Conservation (phyloP, 1,284 basidiomycete genomes). For the Pholiota adiposa region DNA sequence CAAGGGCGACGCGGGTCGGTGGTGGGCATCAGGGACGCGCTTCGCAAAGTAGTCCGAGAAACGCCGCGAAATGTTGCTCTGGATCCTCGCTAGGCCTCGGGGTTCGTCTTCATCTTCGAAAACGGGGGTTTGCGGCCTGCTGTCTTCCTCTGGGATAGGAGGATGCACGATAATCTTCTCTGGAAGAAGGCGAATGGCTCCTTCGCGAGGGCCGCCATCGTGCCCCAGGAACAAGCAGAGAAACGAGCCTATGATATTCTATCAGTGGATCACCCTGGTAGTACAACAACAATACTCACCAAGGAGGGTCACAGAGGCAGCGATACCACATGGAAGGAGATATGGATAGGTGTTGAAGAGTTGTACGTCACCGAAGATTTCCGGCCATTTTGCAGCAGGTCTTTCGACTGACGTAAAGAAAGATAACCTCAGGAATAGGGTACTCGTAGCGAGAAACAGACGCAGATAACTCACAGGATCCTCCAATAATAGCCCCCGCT, state of each 20-base stretch:
- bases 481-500: constrained; percentile 85
- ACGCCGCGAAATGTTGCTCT: constrained; percentile 51
- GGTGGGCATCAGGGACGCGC: constrained; percentile 47
- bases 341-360: constrained; percentile 89
- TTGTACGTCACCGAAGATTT: constrained; percentile 64
- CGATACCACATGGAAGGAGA: constrained; percentile 87
- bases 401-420: constrained; percentile 66
- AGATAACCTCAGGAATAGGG: constrained; percentile 16
- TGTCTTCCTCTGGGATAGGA: constrained; percentile 66
- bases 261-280: background rate
- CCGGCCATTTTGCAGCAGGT: constrained; percentile 86
- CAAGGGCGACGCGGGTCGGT: constrained; percentile 27
- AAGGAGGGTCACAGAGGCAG: constrained; percentile 72
- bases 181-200: constrained; percentile 77
- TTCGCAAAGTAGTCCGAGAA: constrained; percentile 61
- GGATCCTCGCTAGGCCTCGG: constrained; percentile 42
- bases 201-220: constrained; percentile 88
- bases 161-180: constrained; percentile 64
- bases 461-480: constrained; percentile 63
- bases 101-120: constrained; percentile 46
- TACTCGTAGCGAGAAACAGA: constrained; percentile 3
- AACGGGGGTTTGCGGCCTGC: constrained; percentile 45
- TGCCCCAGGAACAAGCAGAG: constrained; percentile 88
- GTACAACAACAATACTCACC: constrained; percentile 46
- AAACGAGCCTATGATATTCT: constrained; percentile 64